Evolutionary conservation across 768 basidiomycete species (phyloP).

Genomic region (Leccinum obscurum): DNA sequence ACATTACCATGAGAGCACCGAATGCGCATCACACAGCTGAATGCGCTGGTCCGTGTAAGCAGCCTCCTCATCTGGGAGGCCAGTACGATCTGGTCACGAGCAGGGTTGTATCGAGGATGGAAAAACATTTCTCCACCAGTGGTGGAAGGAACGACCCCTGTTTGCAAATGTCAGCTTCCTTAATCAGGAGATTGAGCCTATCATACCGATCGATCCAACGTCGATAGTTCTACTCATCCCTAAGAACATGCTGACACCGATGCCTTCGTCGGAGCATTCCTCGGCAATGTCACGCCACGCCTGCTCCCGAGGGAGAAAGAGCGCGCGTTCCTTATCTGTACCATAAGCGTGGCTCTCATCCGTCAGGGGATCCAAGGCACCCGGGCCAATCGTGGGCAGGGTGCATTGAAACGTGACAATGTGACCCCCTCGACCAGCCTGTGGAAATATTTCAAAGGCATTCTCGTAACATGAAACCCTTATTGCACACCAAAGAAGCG

Average conservation of each 20-base stretch:
- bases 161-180: constrained; percentile 6
- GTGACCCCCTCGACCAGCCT: constrained; percentile 77
- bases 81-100: constrained; percentile 63
- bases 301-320: constrained; percentile 78
- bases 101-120: constrained; percentile 83
- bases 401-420: constrained; percentile 69
- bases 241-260: constrained; percentile 89
- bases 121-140: constrained; percentile 93
- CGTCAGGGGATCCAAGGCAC: constrained; percentile 56
- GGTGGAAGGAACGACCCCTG: constrained; percentile 63
- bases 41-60: constrained; percentile 68
- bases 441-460: constrained; percentile 11
- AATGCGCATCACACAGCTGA: constrained; percentile 77
- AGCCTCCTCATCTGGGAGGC: constrained; percentile 76
- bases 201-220: constrained; percentile 78
- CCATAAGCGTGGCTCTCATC: constrained; percentile 72
- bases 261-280: constrained; percentile 85
- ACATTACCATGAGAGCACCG: constrained; percentile 79
- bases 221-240: constrained; percentile 81
- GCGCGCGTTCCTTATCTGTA: constrained; percentile 79
- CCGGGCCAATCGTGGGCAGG: constrained; percentile 69
- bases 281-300: constrained; percentile 84
- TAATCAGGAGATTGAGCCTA: constrained; percentile 2
- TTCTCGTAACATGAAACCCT: constrained; percentile 14
- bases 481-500: constrained; percentile 61